Evolutionary conservation across 2,329 filamentous ascomycete species (phyloP).

Genomic region (Cladophialophora bantiana): DNA sequence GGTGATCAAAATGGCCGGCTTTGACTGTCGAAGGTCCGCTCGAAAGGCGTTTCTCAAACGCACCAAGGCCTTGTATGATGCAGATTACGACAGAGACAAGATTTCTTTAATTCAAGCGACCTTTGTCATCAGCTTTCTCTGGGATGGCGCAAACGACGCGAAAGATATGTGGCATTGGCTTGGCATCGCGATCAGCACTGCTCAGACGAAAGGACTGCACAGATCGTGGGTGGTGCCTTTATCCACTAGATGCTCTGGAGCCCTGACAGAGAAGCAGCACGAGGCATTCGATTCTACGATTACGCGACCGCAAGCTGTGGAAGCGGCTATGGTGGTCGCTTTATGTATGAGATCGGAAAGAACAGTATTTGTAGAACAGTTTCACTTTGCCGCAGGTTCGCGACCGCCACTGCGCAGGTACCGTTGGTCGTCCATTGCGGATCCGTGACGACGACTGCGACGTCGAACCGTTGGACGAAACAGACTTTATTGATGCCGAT

Average conservation of each 20-base stretch:
- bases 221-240: conserved; percentile 34
- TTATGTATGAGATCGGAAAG: conserved; percentile 25
- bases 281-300: conserved; percentile 34
- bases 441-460: conserved; percentile 41
- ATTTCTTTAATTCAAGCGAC: conserved; percentile 39
- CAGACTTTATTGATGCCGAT: conserved; percentile 15
- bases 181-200: conserved; percentile 40
- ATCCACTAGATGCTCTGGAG: background rate
- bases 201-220: conserved; percentile 42
- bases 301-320: conserved; percentile 37
- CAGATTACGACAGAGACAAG: conserved; percentile 41
- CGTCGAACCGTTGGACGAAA: conserved; percentile 34
- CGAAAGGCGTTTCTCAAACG: conserved; percentile 41
- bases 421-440: conserved; percentile 39
- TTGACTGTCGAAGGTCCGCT: conserved; percentile 38
- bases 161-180: conserved; percentile 44
- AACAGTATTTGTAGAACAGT: too few species aligned
- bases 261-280: conserved; percentile 5
- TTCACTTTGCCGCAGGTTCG: conserved; percentile 28
- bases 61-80: conserved; percentile 43
- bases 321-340: conserved; percentile 40
- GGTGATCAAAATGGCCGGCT: conserved; percentile 38
- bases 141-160: conserved; percentile 41
- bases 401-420: conserved; percentile 39
- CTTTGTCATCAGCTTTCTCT: conserved; percentile 38